A percentile compares a stretch with the other conserved stretches of the same genome.
Evolutionary conservation across 768 basidiomycete genomes (phyloP).

Genomic region (Galerina marginata): DNA sequence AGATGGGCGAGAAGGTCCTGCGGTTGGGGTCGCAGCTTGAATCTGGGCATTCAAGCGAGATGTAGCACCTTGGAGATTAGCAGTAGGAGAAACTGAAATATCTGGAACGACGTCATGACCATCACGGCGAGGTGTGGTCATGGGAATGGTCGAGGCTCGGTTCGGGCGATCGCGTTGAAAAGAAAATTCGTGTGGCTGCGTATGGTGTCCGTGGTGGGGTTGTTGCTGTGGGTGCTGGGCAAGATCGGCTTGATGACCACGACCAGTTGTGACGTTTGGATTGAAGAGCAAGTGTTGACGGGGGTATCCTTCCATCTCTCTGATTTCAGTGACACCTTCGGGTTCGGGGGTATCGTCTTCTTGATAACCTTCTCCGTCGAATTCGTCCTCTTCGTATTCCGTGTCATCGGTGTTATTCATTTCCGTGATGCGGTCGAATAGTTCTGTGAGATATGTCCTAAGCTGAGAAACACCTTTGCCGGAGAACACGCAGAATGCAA

Average conservation of each 20-base stretch:
- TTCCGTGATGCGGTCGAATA: slow-evolving; percentile 79
- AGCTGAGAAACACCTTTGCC: slow-evolving; percentile 88
- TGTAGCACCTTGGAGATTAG: slow-evolving; percentile 38
- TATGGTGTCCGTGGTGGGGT: slow-evolving; percentile 2
- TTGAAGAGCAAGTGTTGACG: slow-evolving; percentile 34
- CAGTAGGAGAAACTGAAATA: slow-evolving; percentile 28
- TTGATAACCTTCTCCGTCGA: slow-evolving; percentile 56
- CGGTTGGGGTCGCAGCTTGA: slow-evolving; percentile 33
- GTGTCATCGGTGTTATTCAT: slow-evolving; percentile 72
- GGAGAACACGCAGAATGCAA: slow-evolving; percentile 96
- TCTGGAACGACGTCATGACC: slow-evolving; percentile 19
- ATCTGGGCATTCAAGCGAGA: slow-evolving; percentile 43
- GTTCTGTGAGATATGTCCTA: slow-evolving; percentile 75
- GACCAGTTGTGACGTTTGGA: slow-evolving; percentile 19
- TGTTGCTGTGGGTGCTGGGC: slow-evolving; percentile 13
- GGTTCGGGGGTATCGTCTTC: slow-evolving; percentile 54
- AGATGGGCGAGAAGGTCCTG: slow-evolving; percentile 44
- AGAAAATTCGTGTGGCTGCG: slow-evolving; percentile 39
- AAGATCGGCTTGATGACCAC: slow-evolving; percentile 11
- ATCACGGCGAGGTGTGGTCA: slow-evolving; percentile 10
- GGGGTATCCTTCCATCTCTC: slow-evolving; percentile 39
- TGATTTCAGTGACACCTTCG: slow-evolving; percentile 37
- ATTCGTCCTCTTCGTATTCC: slow-evolving; percentile 68
- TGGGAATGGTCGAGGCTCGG: slow-evolving; percentile 31
- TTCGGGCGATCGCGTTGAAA: slow-evolving; percentile 40